These are phyloP conservation scores for Grigorovia jiainica DNA, from an alignment of 805 yeast species.

Conservation along the genomic window DNA sequence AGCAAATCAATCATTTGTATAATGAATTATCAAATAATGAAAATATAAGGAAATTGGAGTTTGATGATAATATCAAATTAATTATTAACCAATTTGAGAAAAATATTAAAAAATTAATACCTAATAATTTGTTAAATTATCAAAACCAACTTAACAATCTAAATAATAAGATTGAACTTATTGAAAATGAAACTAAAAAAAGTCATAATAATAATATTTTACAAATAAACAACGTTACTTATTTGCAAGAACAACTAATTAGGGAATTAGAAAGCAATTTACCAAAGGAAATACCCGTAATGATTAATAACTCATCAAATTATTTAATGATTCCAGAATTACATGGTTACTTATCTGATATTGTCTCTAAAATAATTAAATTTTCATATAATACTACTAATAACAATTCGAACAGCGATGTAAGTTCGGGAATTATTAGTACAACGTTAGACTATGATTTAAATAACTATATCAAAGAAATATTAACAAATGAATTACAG, in stretches of 20 bases:
- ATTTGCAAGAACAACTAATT: slow-evolving; percentile 15
- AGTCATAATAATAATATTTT: slow-evolving; percentile 3
- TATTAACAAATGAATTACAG: slow-evolving; percentile 24
- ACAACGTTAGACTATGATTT: slow-evolving; percentile 16
- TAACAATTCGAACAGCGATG: background rate
- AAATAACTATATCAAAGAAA: slow-evolving; percentile 24
- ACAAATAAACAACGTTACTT: slow-evolving; percentile 17
- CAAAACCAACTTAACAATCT: slow-evolving; percentile 10
- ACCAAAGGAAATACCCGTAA: slow-evolving; percentile 26
- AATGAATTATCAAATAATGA: slow-evolving; percentile 21
- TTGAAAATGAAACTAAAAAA: background rate
- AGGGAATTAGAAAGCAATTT: slow-evolving; percentile 13
- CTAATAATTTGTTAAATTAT: slow-evolving; percentile 17
- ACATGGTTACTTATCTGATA: slow-evolving; percentile 15
- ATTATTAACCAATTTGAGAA: slow-evolving; percentile 26
- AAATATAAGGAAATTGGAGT: slow-evolving; percentile 15
- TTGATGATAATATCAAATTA: slow-evolving; percentile 23
- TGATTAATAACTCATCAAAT: slow-evolving; percentile 17
- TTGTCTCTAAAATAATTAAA: slow-evolving; percentile 12
- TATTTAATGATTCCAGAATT: slow-evolving; percentile 26
- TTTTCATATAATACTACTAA: slow-evolving; percentile 1
- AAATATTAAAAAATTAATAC: slow-evolving; percentile 23
- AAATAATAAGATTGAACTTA: background rate
- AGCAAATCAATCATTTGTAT: slow-evolving; percentile 24
- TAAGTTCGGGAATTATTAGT: too few relatives aligned